Evolutionary conservation across 441 rosid species (phyloP).

Genomic region (Adansonia rubrostipa): DNA sequence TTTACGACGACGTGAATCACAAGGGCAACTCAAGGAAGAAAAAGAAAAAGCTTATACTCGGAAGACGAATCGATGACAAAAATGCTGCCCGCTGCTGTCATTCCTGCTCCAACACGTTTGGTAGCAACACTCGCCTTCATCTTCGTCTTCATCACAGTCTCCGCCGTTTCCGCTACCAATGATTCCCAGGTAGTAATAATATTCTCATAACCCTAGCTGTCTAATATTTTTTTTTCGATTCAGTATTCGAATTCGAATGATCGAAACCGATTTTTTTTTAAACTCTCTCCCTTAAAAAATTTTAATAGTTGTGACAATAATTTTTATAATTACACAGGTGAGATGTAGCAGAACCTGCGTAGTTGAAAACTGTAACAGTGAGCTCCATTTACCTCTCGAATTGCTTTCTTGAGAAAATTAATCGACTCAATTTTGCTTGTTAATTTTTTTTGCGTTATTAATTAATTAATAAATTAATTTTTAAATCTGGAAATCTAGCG

Average conservation of each 20-base stretch:
- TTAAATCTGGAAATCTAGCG: slow-evolving; percentile 40
- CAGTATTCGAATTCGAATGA: neutral
- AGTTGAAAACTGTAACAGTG: slow-evolving; percentile 74
- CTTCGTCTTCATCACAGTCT: slow-evolving; percentile 41
- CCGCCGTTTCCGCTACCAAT: slow-evolving; percentile 46
- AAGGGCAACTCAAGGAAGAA: neutral
- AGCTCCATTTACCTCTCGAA: slow-evolving; percentile 25
- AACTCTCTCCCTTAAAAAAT: neutral
- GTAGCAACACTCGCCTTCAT: slow-evolving; percentile 36
- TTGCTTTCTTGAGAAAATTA: neutral
- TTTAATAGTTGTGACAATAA: neutral
- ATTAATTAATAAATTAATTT: neutral
- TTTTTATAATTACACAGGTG: slow-evolving; percentile 34
- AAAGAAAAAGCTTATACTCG: slow-evolving; percentile 20
- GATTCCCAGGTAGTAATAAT: slow-evolving; percentile 45
- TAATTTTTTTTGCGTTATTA: neutral
- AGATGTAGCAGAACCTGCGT: slow-evolving; percentile 72
- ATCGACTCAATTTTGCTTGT: no score
- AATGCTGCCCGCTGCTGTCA: slow-evolving; percentile 30
- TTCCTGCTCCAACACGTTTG: slow-evolving; percentile 29
- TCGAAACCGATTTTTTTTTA: neutral
- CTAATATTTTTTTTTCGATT: neutral
- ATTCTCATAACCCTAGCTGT: neutral
- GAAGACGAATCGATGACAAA: slow-evolving; percentile 21
- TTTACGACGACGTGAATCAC: neutral